Evolutionary conservation across 768 basidiomycete genomes (phyloP), one percentile per base, ranked within the genome.

Genomic region (Polyporus arcularius): DNA sequence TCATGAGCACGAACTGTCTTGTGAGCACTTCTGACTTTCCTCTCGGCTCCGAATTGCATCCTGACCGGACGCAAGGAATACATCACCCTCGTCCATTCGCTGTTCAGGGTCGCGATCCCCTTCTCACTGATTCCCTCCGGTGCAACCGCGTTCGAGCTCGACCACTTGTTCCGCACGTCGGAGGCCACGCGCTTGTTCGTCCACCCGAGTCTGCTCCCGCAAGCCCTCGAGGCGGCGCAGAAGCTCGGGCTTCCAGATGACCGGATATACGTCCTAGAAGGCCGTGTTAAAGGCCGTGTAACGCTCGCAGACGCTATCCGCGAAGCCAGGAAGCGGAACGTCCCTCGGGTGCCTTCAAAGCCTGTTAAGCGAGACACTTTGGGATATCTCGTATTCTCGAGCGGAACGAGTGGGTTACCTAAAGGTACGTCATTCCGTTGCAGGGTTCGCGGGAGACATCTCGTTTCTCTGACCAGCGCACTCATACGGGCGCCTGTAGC

Each of bases 341-440:
- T 81, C 1, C 77, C 82, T 8, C 68, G 76, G 1, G 67, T 82
- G 1, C 74, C 75, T 1, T 71, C 84, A 35, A 78, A 76, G 43
- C 74, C 78, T 0, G 87, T 82, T 0, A 73, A 64, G 16, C 76
- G 74, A 32, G 74, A 86, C 60, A 88, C 85, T 0, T 72, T 90
- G 1, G 89, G 87, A 0, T 89, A 91, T 69, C 75, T 92, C 3
- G 75, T 87, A 0, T 90, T 89, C 68, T 92, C 90, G 0, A 91
- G 90, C 65, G 90, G 90, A 26, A 92, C 90, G 0, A 90, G 81
- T 60, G 90, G 90, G 0, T 74, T 86, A 4, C 88, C 90, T 0
- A 92, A 92, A 81, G 88, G 89, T 85, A 28, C 7, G 68, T 7
- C 46, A 48, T 12, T 18, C 21, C 8, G 12, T 16, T 3, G 6